Percentiles rank a stretch among this genome's conserved stretches.
These are phyloP conservation scores for Aspergillus eucalypticola DNA, from an alignment of 2,329 filamentous ascomycete species.

Conservation along the genomic window DNA sequence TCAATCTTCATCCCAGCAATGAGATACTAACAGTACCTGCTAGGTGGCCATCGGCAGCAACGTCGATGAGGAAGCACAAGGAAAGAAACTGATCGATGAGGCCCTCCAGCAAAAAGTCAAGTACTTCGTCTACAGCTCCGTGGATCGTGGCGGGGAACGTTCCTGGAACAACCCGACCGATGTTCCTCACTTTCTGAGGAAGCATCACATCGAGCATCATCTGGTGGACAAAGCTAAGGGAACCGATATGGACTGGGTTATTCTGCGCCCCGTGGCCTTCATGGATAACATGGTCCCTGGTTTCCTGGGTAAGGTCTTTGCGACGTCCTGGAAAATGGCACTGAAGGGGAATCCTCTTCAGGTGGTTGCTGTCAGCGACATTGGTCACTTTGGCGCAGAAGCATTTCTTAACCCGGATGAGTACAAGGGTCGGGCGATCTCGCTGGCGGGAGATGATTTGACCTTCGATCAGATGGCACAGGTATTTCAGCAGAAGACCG, in stretches of 20 bases:
- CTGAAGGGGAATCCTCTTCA: conserved; percentile 48
- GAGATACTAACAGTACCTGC: not conserved
- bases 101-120: conserved; percentile 56
- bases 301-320: conserved; percentile 52
- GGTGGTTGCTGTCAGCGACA: conserved; percentile 50
- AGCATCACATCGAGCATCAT: conserved; percentile 63
- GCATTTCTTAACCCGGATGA: conserved; percentile 50
- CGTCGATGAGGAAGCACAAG: conserved; percentile 51
- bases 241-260: conserved; percentile 59
- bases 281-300: conserved; percentile 57
- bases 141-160: conserved; percentile 62
- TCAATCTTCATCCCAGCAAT: not conserved
- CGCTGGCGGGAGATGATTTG: conserved; percentile 56
- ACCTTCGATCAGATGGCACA: conserved; percentile 48
- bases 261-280: conserved; percentile 61
- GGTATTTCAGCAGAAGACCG: conserved; percentile 51
- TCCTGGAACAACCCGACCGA: conserved; percentile 55
- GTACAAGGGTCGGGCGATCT: conserved; percentile 38
- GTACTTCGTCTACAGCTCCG: conserved; percentile 65
- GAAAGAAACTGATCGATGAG: conserved; percentile 59
- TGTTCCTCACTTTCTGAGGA: conserved; percentile 64
- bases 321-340: conserved; percentile 43
- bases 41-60: conserved; percentile 8
- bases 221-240: conserved; percentile 49
- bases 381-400: conserved; percentile 53